Conservation (phyloP, 805 yeast species). For the Metschnikowia noctiluminum region DNA sequence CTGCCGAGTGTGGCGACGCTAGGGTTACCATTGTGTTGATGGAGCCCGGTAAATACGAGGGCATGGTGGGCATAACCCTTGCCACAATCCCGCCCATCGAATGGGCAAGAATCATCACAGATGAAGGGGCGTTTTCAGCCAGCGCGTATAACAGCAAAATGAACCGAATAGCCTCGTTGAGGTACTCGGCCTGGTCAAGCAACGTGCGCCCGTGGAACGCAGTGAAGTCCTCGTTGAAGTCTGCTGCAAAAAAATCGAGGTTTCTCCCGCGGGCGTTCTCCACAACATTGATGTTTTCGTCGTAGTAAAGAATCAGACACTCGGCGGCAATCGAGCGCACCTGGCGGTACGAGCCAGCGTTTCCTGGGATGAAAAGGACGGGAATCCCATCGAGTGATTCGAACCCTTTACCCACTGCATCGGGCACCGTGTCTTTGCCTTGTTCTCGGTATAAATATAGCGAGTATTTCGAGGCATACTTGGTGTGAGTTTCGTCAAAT, state of each 20-base stretch:
- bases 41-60: constrained; percentile 67
- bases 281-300: constrained; percentile 22
- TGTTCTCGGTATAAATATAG: constrained; percentile 85
- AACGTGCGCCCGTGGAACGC: constrained; percentile 95
- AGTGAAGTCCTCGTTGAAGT: constrained; percentile 92
- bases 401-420: constrained; percentile 26
- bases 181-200: constrained; percentile 88
- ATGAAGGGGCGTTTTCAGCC: constrained; percentile 46
- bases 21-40: constrained; percentile 82
- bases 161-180: constrained; percentile 81
- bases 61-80: constrained; percentile 74
- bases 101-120: constrained; percentile 82
- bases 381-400: constrained; percentile 66
- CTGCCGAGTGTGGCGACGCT: constrained; percentile 87
- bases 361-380: constrained; percentile 91
- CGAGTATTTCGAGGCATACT: constrained; percentile 78
- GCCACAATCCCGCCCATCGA: constrained; percentile 99
- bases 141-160: constrained; percentile 64
- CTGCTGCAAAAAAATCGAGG: constrained; percentile 86
- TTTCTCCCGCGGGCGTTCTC: constrained; percentile 37
- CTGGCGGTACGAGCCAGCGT: constrained; percentile 92
- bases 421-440: constrained; percentile 57
- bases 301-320: constrained; percentile 53
- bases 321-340: constrained; percentile 90
- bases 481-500: constrained; percentile 67